Conservation (phyloP, 495 filamentous ascomycete genomes). For the Talaromyces adpressus region DNA sequence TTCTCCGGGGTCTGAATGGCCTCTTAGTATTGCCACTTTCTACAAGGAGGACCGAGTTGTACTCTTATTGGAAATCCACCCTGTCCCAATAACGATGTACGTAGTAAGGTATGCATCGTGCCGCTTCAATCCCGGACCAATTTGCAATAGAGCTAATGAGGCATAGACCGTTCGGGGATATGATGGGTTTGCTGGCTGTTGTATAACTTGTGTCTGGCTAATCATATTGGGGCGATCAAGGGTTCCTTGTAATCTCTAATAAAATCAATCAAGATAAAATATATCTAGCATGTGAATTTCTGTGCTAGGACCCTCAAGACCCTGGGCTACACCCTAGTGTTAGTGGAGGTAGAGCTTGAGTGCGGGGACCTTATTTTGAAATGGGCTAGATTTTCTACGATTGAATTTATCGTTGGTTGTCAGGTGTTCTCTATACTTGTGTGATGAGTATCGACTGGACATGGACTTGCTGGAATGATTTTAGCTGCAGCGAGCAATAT, state of each 20-base stretch:
- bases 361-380: background rate
- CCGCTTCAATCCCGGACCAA: too few species aligned
- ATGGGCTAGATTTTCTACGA: background rate
- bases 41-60: too few species aligned
- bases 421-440: background rate
- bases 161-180: too few species aligned
- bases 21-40: too few species aligned
- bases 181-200: too few species aligned
- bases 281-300: background rate
- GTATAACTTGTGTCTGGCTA: too few species aligned
- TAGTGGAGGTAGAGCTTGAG: background rate
- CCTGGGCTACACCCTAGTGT: background rate
- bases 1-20: too few species aligned
- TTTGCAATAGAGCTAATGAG: too few species aligned
- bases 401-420: background rate
- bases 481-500: background rate
- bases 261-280: background rate
- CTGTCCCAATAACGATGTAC: too few species aligned
- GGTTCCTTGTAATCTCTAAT: background rate
- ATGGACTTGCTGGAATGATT: background rate
- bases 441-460: background rate
- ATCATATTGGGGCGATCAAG: too few species aligned
- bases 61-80: too few species aligned
- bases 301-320: background rate
- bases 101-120: too few species aligned